Evolutionary conservation across 768 basidiomycete genomes (phyloP), one percentile per base, ranked within the genome.

Genomic region (Russula earlei): DNA sequence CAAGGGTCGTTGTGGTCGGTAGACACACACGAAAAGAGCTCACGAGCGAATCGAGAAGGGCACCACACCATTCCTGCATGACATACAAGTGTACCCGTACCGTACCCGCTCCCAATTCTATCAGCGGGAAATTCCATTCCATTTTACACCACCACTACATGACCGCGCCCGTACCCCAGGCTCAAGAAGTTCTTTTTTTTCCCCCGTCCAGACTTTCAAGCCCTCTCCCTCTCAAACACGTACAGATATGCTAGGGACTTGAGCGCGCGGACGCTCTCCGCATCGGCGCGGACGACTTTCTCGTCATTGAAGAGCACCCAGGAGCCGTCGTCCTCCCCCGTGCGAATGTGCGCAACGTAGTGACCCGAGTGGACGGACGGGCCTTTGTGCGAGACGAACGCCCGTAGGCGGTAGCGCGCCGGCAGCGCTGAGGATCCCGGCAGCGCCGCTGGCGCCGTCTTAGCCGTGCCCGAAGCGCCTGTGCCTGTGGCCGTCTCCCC

Each of bases 291-390:
- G 10, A 96, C 93, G 4, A 94, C 93, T 72, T 93, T 95, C 72
- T 94, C 92, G 66, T 97, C 95, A 64, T 97, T 96, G 69, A 93
- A 96, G 64, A 98, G 68, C 54, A 94, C 86, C 91, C 95, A 95
- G 10, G 49, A 49, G 37, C 10, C n/a, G 4, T 14, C 49, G 1
- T 76, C 75, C 20, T 76, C 79, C 33, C 63, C 46, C 27, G 49
- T 54, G 51, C 77, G 73, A 29, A 91, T 77, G 65, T 94, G 90
- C 24, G 89, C 89, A 12, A 94, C 90, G 64, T 96, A 95, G 64
- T 92, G 94, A 0, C 87, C 94, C 0, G 91, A 95, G 66, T 97
- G 95, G 24, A 94, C 91, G 0, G 90, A 93, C 0, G 90, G 88
- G 0, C 95, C 94, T 65, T 96, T 98, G 75, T 99, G 95, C 48